These are phyloP conservation scores for Bondarzewia mesenterica DNA, from an alignment of 1,284 basidiomycete genomes.

Conservation along the genomic window DNA sequence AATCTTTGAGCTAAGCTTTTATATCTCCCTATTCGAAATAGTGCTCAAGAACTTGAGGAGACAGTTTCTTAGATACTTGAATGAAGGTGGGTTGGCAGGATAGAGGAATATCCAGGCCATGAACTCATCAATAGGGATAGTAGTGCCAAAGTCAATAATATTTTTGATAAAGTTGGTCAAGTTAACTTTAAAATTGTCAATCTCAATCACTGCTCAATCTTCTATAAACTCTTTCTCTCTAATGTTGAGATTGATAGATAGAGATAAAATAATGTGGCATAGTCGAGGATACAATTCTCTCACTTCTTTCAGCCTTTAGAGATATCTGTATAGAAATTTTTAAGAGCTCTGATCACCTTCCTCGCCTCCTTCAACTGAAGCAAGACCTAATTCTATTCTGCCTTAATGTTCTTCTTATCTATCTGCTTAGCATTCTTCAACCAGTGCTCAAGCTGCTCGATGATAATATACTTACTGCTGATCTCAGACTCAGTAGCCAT, in stretches of 20 bases:
- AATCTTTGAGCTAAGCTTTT: not conserved
- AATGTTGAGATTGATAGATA: constrained; percentile 17
- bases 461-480: too few relatives aligned
- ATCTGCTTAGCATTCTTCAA: constrained; percentile 5
- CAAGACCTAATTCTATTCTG: constrained; percentile 7
- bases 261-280: constrained; percentile 20
- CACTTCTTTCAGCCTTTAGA: constrained; percentile 15
- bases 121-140: constrained; percentile 7
- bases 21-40: constrained; percentile 8
- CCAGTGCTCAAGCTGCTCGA: constrained; percentile 5
- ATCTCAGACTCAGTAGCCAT: too few relatives aligned
- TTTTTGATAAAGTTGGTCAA: constrained; percentile 15
- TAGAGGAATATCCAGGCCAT: constrained; percentile 13
- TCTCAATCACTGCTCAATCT: constrained; percentile 27
- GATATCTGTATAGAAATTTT: constrained; percentile 19
- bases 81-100: constrained; percentile 9
- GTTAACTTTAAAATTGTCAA: constrained; percentile 22
- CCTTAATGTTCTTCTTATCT: constrained; percentile 9
- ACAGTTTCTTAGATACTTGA: constrained; percentile 16
- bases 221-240: constrained; percentile 19
- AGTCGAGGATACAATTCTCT: constrained; percentile 23
- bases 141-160: constrained; percentile 15
- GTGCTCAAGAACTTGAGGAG: constrained; percentile 15
- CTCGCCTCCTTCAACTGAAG: constrained; percentile 13
- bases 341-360: constrained; percentile 15